Conservation (phyloP, 495 filamentous ascomycete genomes). For the Pyrenula massariospora region DNA sequence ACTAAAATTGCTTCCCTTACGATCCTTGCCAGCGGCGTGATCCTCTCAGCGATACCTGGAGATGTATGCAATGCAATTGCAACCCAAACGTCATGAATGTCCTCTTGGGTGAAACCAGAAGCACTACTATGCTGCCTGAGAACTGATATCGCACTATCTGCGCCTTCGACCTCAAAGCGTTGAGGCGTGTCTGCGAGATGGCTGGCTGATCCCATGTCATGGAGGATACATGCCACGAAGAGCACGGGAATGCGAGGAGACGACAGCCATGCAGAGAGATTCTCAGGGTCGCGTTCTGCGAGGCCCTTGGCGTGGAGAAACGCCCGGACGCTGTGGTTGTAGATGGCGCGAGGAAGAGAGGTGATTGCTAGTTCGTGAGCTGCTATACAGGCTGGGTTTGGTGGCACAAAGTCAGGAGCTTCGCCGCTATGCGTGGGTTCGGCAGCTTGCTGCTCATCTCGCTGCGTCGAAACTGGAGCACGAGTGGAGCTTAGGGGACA, state of each 20-base stretch:
- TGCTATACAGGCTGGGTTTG: not conserved
- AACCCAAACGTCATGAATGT: constrained; percentile 29
- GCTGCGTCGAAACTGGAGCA: too few relatives aligned
- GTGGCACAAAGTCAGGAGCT: not conserved
- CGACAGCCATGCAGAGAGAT: constrained; percentile 6
- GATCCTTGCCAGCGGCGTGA: constrained; percentile 19
- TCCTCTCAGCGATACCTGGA: constrained; percentile 30
- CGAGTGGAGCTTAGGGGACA: too few relatives aligned
- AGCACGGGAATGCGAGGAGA: constrained; percentile 12
- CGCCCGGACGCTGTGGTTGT: constrained; percentile 30
- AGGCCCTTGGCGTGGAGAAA: constrained; percentile 26
- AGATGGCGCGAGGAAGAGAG: constrained; percentile 23
- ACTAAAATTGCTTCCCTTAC: constrained; percentile 23
- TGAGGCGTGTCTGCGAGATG: constrained; percentile 20
- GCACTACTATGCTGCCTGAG: constrained; percentile 14
- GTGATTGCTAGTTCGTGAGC: constrained; percentile 16
- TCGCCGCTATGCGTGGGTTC: not conserved
- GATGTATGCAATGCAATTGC: constrained; percentile 32
- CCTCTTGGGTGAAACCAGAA: constrained; percentile 10
- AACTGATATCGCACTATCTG: constrained; percentile 23
- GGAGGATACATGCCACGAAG: constrained; percentile 29
- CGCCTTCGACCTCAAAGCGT: constrained; percentile 35
- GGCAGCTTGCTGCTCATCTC: too few relatives aligned
- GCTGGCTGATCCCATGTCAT: constrained; percentile 30
- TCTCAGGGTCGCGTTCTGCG: constrained; percentile 6